Percentiles rank a stretch among this genome's conserved stretches.
phyloP scores from a whole-genome alignment of 2,329 filamentous ascomycete species.

The Amauroascus verrucosus region DNA sequence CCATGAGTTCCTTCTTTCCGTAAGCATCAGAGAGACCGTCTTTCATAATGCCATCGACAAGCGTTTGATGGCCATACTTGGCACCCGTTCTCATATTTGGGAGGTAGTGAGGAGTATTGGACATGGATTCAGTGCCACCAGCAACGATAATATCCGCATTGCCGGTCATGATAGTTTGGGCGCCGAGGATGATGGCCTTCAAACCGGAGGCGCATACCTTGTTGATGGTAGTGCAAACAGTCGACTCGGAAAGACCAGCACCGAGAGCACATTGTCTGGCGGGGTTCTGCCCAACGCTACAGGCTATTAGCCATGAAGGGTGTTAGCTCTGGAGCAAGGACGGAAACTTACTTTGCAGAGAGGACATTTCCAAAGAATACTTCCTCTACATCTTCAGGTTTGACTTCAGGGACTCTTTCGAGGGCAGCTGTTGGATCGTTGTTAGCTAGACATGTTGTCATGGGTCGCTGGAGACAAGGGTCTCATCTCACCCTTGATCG shows the following conservation, averaged over 20 bases:
- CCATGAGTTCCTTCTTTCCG: slow-evolving; percentile 91
- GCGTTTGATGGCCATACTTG: slow-evolving; percentile 84
- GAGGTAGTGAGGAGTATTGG: slow-evolving; percentile 92
- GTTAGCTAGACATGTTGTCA: not conserved
- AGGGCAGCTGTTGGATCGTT: slow-evolving; percentile 51
- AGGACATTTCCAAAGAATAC: slow-evolving; percentile 98
- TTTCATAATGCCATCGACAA: slow-evolving; percentile 86
- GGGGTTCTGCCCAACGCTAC: slow-evolving; percentile 86
- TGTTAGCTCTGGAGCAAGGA: slow-evolving; percentile 4
- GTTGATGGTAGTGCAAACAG: slow-evolving; percentile 88
- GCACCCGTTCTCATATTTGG: slow-evolving; percentile 73
- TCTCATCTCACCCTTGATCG: slow-evolving; percentile 74
- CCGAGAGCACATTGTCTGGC: slow-evolving; percentile 86
- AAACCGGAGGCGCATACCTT: slow-evolving; percentile 95
- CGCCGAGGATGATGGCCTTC: slow-evolving; percentile 88
- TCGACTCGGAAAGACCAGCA: slow-evolving; percentile 70
- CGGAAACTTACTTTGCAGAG: slow-evolving; percentile 64
- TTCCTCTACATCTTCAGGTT: slow-evolving; percentile 83
- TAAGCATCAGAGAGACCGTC: slow-evolving; percentile 93
- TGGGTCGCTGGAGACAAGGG: not conserved
- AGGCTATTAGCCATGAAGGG: slow-evolving; percentile 11
- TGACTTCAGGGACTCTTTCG: slow-evolving; percentile 74
- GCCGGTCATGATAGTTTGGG: slow-evolving; percentile 95
- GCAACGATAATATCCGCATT: slow-evolving; percentile 88
- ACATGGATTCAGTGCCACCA: slow-evolving; percentile 96